These are phyloP conservation scores for Nitzschia putrida DNA, from an alignment of 108 stramenopile species.

Conservation along the genomic window DNA sequence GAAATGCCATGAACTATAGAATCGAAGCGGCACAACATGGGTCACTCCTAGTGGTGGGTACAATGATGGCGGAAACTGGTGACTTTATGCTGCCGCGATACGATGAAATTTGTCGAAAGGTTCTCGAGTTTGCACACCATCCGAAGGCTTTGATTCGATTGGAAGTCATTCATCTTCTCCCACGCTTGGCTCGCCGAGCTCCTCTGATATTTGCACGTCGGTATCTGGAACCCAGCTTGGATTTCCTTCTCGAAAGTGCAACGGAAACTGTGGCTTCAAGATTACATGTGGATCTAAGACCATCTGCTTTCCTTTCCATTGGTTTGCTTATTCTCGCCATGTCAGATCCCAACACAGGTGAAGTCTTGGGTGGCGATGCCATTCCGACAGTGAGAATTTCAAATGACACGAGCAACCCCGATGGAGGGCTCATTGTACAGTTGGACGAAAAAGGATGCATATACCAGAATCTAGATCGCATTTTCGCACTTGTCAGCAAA, in stretches of 20 bases:
- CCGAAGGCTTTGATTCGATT: conserved; percentile 72
- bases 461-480: conserved; percentile 63
- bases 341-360: conserved; percentile 67
- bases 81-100: conserved; percentile 95
- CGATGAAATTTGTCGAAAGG: conserved; percentile 84
- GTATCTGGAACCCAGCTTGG: conserved; percentile 74
- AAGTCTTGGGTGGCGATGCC: conserved; percentile 52
- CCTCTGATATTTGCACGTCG: conserved; percentile 84
- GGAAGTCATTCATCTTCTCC: conserved; percentile 87
- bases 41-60: conserved; percentile 82
- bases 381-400: conserved; percentile 62
- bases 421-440: conserved; percentile 43
- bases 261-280: conserved; percentile 42
- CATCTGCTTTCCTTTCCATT: conserved; percentile 80
- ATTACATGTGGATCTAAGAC: conserved; percentile 69
- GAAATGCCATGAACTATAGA: conserved; percentile 14
- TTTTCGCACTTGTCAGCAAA: conserved; percentile 72
- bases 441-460: conserved; percentile 50
- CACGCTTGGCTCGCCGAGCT: conserved; percentile 80
- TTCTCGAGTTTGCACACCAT: conserved; percentile 74
- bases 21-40: conserved; percentile 81
- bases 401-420: conserved; percentile 52
- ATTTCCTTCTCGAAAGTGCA: conserved; percentile 75
- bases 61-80: conserved; percentile 81
- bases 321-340: conserved; percentile 88